phyloP scores from a whole-genome alignment of 2,329 filamentous ascomycete genomes.

The Septoria petroselini region DNA sequence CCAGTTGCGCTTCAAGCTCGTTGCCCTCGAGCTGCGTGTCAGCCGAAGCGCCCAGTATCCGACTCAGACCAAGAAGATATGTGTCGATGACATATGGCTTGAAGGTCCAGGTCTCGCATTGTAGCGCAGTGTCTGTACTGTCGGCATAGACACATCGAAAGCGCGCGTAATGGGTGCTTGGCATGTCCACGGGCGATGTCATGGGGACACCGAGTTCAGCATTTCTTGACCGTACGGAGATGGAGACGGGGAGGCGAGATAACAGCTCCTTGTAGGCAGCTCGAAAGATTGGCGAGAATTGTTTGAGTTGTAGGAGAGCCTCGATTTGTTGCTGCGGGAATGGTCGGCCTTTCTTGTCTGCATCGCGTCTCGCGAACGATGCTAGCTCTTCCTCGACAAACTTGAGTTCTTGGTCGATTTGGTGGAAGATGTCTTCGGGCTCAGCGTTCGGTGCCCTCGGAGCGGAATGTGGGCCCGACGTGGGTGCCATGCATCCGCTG shows the following conservation, averaged over 20 bases:
- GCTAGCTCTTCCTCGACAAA: conserved; percentile 18
- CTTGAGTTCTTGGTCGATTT: conserved; percentile 20
- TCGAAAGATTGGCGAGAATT: conserved; percentile 17
- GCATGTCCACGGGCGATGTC: conserved; percentile 12
- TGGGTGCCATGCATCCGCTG: conserved; percentile 1
- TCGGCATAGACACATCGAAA: conserved; percentile 18
- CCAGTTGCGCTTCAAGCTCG: conserved; percentile 16
- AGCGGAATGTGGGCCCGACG: not conserved
- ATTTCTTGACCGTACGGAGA: conserved; percentile 7
- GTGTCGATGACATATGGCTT: conserved; percentile 22
- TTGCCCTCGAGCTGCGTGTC: conserved; percentile 3
- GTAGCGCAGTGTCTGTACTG: not conserved
- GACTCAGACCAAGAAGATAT: conserved; percentile 14
- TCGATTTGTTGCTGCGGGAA: conserved; percentile 12
- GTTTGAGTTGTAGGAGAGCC: conserved; percentile 17
- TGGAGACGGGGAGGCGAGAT: conserved; percentile 15
- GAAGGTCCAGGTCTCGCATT: conserved; percentile 21
- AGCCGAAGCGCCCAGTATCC: conserved; percentile 13
- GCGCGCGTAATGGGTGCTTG: conserved; percentile 17
- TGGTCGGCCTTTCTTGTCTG: not conserved
- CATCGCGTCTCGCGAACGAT: not conserved
- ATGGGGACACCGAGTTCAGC: conserved; percentile 12
- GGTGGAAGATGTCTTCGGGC: conserved; percentile 22
- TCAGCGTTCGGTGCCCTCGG: conserved; percentile 5
- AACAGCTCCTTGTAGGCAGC: conserved; percentile 17